phyloP scores from a whole-genome alignment of 140 eudicot species.

The Ambrosia hybrid region DNA sequence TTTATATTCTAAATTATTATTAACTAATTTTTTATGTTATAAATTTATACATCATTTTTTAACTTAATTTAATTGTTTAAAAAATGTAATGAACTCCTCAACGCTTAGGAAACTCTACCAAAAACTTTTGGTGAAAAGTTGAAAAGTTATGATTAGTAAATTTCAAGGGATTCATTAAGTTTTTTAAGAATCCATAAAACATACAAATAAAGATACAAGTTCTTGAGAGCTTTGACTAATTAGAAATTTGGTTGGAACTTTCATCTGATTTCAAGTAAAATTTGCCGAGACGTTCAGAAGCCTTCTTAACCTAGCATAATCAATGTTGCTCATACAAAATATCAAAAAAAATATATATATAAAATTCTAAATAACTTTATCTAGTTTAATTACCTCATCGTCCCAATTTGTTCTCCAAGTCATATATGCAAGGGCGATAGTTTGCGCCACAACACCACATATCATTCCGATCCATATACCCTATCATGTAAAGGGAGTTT shows the following conservation, averaged over 20 bases:
- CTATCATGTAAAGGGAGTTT: slow-evolving; percentile 23
- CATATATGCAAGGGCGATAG: not conserved
- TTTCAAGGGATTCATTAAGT: no score
- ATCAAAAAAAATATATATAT: not conserved
- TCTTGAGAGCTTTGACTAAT: not conserved
- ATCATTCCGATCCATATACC: slow-evolving; percentile 75
- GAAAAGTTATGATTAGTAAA: no score
- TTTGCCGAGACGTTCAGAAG: slow-evolving; percentile 37
- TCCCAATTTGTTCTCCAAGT: not conserved
- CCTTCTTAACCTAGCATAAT: slow-evolving; percentile 41
- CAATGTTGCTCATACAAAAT: not conserved
- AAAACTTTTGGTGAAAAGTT: no score
- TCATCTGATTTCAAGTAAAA: slow-evolving; percentile 31
- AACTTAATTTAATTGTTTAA: no score
- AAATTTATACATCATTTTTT: no score
- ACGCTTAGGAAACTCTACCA: no score
- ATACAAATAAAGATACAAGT: no score
- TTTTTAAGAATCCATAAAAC: no score
- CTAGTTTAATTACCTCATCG: not conserved
- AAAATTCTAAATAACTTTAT: not conserved
- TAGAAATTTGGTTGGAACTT: slow-evolving; percentile 6
- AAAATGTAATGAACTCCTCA: no score
- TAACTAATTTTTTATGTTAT: no score
- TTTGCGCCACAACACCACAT: not conserved
- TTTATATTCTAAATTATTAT: no score